These are phyloP conservation scores for Aspergillus sp. DNA, from an alignment of 2,329 filamentous ascomycete species.

Conservation along the genomic window DNA sequence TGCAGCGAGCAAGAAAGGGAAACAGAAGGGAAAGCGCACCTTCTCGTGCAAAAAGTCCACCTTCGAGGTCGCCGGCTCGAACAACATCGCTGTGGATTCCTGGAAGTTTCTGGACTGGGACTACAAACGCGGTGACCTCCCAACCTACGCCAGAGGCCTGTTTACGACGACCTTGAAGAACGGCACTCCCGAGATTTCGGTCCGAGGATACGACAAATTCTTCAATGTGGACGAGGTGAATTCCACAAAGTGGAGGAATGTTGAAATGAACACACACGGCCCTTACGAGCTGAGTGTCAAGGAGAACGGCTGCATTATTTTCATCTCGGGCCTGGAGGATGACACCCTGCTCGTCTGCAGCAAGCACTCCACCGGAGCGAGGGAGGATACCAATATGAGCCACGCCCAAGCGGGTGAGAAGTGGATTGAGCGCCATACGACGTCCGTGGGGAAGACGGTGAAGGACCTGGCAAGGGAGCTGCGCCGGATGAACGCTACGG, in stretches of 20 bases:
- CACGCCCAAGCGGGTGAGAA: conserved; percentile 76
- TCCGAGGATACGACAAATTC: conserved; percentile 96
- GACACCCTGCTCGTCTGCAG: conserved; percentile 91
- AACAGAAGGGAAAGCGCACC: conserved; percentile 41
- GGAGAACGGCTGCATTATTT: conserved; percentile 99
- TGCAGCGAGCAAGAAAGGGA: conserved; percentile 38
- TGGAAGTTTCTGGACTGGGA: conserved; percentile 95
- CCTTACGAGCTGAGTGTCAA: conserved; percentile 96
- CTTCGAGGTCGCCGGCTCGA: conserved; percentile 58
- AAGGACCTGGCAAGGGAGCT: conserved; percentile 68
- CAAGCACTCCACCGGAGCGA: conserved; percentile 86
- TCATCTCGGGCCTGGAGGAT: conserved; percentile 84
- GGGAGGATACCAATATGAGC: conserved; percentile 62
- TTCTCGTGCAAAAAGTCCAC: conserved; percentile 74
- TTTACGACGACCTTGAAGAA: conserved; percentile 69
- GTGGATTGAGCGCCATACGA: conserved; percentile 73
- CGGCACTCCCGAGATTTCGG: conserved; percentile 65
- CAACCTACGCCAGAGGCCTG: conserved; percentile 84
- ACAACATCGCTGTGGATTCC: conserved; percentile 65
- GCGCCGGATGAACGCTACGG: conserved; percentile 74
- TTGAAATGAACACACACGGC: conserved; percentile 64
- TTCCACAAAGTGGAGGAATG: conserved; percentile 73
- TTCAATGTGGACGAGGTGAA: conserved; percentile 83
- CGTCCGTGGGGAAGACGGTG: conserved; percentile 65
- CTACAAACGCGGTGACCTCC: conserved; percentile 78